Evolutionary conservation across 192 early-diverging fungal genomes (phyloP), one percentile per base, ranked within the genome.

Genomic region (Mortierella antarctica): DNA sequence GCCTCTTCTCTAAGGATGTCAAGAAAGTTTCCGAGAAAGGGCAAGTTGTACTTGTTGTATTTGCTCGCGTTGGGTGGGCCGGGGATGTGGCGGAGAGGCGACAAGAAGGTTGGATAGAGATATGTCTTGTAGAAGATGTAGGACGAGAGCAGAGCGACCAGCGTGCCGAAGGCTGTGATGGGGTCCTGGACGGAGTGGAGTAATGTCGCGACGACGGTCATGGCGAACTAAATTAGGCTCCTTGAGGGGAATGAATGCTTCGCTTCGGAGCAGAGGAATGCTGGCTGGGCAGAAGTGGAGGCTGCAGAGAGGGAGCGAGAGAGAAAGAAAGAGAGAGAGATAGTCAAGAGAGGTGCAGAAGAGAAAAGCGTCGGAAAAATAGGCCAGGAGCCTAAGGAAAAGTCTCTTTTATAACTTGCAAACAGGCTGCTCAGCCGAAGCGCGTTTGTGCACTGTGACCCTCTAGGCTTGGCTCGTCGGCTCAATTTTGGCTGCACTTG

Each of bases 1-100:
- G 83, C 50, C 65, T 90, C 87, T 13, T 82, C 74, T 12, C n/a
- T 31, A 5, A 85, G 51, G 39, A 89, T 86, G 39, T 86, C 82
- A 12, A 61, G 47, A 23, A 87, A 73, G 51, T 86, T 84, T 44
- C 88, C 88, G 46, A 83, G 48, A 39, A 82, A 70, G 7, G 85
- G 85, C 23, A 86, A 48, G 39, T 60, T 42, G 46, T 79, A 79
- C 23, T 63, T 63, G 76, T 79, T 79, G 58, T 71, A 51, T 20
- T 71, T 63, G 64, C 73, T 79, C 21, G 60, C 61, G 21, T 85
- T 79, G 7, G 74, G 84, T 31, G 88, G 88, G 10, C 88, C 88
- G 17, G 88, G 88, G 14, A 89, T 79, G 31, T 67, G 74, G 13
- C 81, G 83, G 7, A 84, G 47, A 4, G 84, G 86, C 21, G 75